phyloP scores from a whole-genome alignment of 768 basidiomycete genomes.

The Boletus eberwhitei region DNA sequence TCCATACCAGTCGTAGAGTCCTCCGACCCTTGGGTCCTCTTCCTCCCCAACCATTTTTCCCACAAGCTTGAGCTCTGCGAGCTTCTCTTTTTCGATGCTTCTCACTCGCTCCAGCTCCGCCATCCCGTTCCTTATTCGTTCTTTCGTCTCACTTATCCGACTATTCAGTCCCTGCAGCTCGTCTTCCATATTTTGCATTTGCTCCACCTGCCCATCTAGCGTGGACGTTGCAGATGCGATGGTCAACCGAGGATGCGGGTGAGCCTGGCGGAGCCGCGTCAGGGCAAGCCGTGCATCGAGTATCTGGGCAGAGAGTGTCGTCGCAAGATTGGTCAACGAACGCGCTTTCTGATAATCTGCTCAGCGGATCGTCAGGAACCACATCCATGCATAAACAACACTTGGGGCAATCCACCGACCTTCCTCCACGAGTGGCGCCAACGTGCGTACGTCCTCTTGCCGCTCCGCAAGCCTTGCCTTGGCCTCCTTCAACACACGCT shows the following conservation, averaged over 20 bases:
- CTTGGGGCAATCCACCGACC: constrained; percentile 37
- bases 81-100: constrained; percentile 65
- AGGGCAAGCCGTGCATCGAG: constrained; percentile 79
- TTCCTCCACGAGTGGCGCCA: constrained; percentile 68
- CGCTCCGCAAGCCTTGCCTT: constrained; percentile 63
- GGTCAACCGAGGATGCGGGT: constrained; percentile 79
- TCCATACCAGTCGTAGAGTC: constrained; percentile 67
- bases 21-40: constrained; percentile 61
- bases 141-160: constrained; percentile 52
- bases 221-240: constrained; percentile 69
- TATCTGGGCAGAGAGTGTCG: constrained; percentile 68
- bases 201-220: constrained; percentile 69
- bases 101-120: constrained; percentile 57
- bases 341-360: constrained; percentile 62
- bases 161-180: constrained; percentile 53
- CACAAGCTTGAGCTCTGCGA: constrained; percentile 49
- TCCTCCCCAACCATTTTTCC: constrained; percentile 50
- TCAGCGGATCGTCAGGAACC: neutral
- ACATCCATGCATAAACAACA: too few relatives aligned
- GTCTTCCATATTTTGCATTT: constrained; percentile 77
- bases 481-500: constrained; percentile 58
- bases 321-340: constrained; percentile 49
- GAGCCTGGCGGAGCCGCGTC: constrained; percentile 74
- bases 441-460: constrained; percentile 55
- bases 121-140: constrained; percentile 54